Conservation (phyloP, 1,284 basidiomycete genomes). For the Rhodotorula mucilaginosa region DNA sequence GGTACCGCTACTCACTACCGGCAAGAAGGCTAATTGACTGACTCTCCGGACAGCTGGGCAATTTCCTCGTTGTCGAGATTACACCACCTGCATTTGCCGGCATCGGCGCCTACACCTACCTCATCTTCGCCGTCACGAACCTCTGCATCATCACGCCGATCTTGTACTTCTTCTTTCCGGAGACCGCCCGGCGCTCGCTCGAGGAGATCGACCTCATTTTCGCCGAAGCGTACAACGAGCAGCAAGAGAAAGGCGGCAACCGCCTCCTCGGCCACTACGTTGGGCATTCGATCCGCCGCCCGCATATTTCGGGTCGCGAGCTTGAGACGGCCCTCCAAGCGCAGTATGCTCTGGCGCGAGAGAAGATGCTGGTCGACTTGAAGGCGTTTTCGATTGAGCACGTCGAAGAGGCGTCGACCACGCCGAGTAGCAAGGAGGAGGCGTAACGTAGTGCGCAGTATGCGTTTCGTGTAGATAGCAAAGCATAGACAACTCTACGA, state of each 20-base stretch:
- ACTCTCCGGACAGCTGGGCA: not conserved
- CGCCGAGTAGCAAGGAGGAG: not conserved
- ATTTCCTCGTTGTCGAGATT: conserved; percentile 53
- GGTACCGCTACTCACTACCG: no score
- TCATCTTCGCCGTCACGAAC: conserved; percentile 54
- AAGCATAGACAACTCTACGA: no score
- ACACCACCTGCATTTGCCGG: conserved; percentile 64
- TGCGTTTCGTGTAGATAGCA: not conserved
- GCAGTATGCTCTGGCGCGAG: not conserved
- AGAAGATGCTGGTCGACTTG: not conserved
- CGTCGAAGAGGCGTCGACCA: not conserved
- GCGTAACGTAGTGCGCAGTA: not conserved
- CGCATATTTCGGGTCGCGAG: not conserved
- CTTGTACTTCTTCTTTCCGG: conserved; percentile 66
- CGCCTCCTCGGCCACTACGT: not conserved
- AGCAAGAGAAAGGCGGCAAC: not conserved
- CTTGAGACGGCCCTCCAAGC: not conserved
- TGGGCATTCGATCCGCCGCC: not conserved
- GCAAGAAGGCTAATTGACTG: no score
- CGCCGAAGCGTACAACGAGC: conserved; percentile 15
- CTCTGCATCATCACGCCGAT: conserved; percentile 51
- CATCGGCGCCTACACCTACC: conserved; percentile 64
- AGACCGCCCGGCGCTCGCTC: conserved; percentile 48
- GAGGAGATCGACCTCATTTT: conserved; percentile 24
- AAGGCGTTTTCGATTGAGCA: not conserved